These are phyloP conservation scores for Aspergillus ibericus DNA, from an alignment of 2,329 filamentous ascomycete species.

Conservation along the genomic window DNA sequence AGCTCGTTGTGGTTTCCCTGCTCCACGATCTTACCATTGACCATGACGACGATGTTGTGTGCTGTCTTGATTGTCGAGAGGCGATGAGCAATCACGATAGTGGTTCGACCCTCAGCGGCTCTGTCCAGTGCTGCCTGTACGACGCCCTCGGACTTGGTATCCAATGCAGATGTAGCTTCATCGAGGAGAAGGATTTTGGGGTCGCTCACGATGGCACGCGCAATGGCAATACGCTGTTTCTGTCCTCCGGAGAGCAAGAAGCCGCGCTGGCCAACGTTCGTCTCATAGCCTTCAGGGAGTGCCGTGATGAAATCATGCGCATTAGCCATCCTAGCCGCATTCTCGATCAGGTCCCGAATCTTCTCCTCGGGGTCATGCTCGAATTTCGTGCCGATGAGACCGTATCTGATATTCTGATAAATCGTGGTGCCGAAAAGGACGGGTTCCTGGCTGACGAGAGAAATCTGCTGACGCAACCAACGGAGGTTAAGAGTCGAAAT, in stretches of 20 bases:
- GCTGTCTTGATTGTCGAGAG: slow-evolving; percentile 92
- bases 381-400: slow-evolving; percentile 78
- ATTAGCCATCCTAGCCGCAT: slow-evolving; percentile 87
- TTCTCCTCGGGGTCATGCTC: slow-evolving; percentile 68
- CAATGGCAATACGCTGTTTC: slow-evolving; percentile 95
- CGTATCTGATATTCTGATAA: slow-evolving; percentile 84
- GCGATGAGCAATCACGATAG: slow-evolving; percentile 93
- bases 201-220: slow-evolving; percentile 83
- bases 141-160: slow-evolving; percentile 91
- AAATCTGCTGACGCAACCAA: slow-evolving; percentile 90
- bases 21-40: slow-evolving; percentile 80
- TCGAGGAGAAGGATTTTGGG: slow-evolving; percentile 91
- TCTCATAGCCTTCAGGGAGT: slow-evolving; percentile 87
- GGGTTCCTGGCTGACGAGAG: slow-evolving; percentile 90
- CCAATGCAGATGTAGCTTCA: slow-evolving; percentile 89
- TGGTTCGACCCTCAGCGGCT: slow-evolving; percentile 82
- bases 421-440: slow-evolving; percentile 88
- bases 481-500: slow-evolving; percentile 78
- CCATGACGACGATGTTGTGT: slow-evolving; percentile 95
- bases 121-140: slow-evolving; percentile 90
- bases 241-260: slow-evolving; percentile 92
- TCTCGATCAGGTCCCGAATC: slow-evolving; percentile 68
- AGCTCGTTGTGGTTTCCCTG: slow-evolving; percentile 85
- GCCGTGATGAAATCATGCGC: slow-evolving; percentile 85
- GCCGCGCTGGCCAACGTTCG: slow-evolving; percentile 91